Conservation (phyloP, 2,329 filamentous ascomycete genomes). For the Aspergillus pseudoterreus region DNA sequence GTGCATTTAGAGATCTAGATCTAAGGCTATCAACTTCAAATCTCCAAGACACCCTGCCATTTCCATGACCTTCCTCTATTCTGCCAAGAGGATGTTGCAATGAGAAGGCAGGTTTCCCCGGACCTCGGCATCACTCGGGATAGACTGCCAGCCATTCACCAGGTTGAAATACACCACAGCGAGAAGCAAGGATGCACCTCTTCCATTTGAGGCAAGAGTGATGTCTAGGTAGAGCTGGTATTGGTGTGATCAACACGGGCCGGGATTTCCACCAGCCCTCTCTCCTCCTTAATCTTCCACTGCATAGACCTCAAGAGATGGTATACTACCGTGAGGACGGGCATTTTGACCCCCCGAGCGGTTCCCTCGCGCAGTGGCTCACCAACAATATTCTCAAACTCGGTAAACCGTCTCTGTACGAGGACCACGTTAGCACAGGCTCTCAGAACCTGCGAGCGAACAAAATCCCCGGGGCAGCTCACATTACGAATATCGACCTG, state of each 20-base stretch:
- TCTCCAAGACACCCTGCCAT: no score
- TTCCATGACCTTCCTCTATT: no score
- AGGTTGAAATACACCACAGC: no score
- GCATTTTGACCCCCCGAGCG: slow-evolving; percentile 41
- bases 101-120: no score
- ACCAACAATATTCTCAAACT: slow-evolving; percentile 55
- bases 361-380: slow-evolving; percentile 54
- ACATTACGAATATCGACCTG: slow-evolving; percentile 41
- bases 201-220: no score
- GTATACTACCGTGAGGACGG: slow-evolving; percentile 25
- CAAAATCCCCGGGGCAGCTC: background rate
- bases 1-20: no score
- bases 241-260: slow-evolving; percentile 8
- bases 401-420: slow-evolving; percentile 37
- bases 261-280: slow-evolving; percentile 9
- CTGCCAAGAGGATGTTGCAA: no score
- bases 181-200: no score
- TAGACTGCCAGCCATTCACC: no score
- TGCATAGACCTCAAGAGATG: slow-evolving; percentile 25
- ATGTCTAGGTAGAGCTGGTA: background rate
- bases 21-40: no score
- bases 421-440: background rate
- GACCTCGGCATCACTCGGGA: no score
- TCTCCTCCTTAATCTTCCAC: slow-evolving; percentile 24
- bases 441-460: background rate